Evolutionary conservation across 371 early-diverging fungal species (phyloP), one percentile per base, ranked within the genome.

Genomic region (Mortierella sp.): DNA sequence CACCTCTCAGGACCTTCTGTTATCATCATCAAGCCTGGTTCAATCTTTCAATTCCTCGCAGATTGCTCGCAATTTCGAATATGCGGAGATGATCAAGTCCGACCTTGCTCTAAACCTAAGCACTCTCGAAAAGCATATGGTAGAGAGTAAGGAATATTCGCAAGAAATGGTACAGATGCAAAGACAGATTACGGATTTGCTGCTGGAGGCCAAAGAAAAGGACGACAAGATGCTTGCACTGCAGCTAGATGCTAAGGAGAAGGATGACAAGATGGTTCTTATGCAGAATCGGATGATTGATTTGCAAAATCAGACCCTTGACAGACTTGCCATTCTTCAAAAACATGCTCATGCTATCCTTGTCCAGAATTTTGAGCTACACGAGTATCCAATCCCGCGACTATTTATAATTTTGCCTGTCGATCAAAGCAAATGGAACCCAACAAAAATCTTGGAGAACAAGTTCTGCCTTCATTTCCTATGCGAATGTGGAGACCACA

Each of bases 401-500:
- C 62, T 61, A 1, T 61, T 61, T 40, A 61, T 61, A 30, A 59
- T 59, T 28, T 59, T 59, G 28, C 59, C 59, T 59, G 59, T 59
- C 18, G 59, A 59, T 59, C 59, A 59, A n/a, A 59, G 59, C 59
- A 59, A 59, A 5, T 59, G 59, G 59, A 20, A 59, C 35, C 35
- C 59, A 3, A 59, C 11, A 16, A 35, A 35, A 32, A 32, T 59
- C 59, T 32, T 59, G 55, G 28, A 28, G 35, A 35, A 59, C 6
- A 47, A 68, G 68, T 45, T 61, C 24, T 58, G 67, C 18, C 22
- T 66, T 24, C 58, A 66, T 57, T 66, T 66, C 40, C 10, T 66
- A 18, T 66, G 67, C 20, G 67, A 66, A 26, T 66, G 67, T 40
- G 62, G 62, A 9, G 62, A 62, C 6, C 62, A 62, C 40, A 62